Conservation (phyloP, 495 filamentous ascomycete species). For the Penicillium flavigenum region DNA sequence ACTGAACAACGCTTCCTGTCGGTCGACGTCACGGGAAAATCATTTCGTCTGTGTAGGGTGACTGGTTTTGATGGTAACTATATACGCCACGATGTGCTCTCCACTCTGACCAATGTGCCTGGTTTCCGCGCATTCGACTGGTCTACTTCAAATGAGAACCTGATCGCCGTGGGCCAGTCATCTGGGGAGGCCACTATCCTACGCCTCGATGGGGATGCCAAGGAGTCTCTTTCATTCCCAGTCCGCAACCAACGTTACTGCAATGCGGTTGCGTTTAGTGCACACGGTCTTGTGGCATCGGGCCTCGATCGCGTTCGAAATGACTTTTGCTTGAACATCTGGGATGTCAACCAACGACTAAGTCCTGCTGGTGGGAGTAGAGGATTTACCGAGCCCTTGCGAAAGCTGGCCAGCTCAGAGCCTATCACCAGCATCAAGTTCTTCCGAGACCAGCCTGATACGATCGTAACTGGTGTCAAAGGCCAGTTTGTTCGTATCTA, state of each 20-base stretch:
- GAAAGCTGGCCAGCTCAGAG: constrained; percentile 78
- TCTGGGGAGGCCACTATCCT: constrained; percentile 83
- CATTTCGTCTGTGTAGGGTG: constrained; percentile 76
- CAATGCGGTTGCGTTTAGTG: constrained; percentile 88
- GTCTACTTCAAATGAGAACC: constrained; percentile 73
- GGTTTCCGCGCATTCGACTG: constrained; percentile 91
- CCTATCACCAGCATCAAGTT: constrained; percentile 90
- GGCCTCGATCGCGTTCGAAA: constrained; percentile 89
- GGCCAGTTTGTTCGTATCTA: constrained; percentile 86
- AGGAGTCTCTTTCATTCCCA: constrained; percentile 66
- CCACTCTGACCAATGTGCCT: constrained; percentile 78
- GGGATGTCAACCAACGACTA: constrained; percentile 76
- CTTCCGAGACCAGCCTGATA: constrained; percentile 80
- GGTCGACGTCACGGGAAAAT: constrained; percentile 77
- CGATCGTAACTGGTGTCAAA: constrained; percentile 78
- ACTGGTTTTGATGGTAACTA: constrained; percentile 55
- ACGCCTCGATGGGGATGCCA: constrained; percentile 65
- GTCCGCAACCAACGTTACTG: constrained; percentile 85
- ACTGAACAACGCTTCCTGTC: constrained; percentile 71
- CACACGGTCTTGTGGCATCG: constrained; percentile 73
- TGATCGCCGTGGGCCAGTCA: constrained; percentile 81
- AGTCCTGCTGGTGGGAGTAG: constrained; percentile 38
- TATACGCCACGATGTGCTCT: constrained; percentile 66
- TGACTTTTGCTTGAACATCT: constrained; percentile 90
- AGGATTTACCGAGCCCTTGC: constrained; percentile 57